These are phyloP conservation scores for Neurospora pannonica DNA, from an alignment of 495 filamentous ascomycete genomes.

Conservation along the genomic window DNA sequence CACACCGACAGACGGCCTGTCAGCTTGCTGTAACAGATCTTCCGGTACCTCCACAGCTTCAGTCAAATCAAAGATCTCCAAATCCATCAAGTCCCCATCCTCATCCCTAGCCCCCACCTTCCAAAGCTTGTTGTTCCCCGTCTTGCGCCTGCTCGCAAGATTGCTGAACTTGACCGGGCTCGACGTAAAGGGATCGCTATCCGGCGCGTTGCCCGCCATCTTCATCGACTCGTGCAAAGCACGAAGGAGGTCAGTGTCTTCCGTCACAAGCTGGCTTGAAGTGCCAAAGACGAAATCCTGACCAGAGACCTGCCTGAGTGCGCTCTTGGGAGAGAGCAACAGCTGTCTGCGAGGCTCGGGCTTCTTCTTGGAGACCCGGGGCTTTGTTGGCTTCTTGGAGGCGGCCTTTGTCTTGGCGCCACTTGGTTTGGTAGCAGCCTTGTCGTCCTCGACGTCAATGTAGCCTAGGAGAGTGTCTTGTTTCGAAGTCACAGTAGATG, in stretches of 20 bases:
- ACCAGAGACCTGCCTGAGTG: slow-evolving; percentile 52
- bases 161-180: slow-evolving; percentile 20
- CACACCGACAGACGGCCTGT: neutral
- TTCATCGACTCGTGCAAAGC: slow-evolving; percentile 63
- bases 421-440: slow-evolving; percentile 13
- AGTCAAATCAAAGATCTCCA: slow-evolving; percentile 48
- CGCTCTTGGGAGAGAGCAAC: slow-evolving; percentile 65
- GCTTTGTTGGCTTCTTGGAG: slow-evolving; percentile 20
- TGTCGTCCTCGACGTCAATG: slow-evolving; percentile 10
- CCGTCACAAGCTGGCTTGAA: slow-evolving; percentile 74
- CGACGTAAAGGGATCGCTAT: slow-evolving; percentile 28
- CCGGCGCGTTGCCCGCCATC: slow-evolving; percentile 40
- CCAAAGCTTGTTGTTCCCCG: slow-evolving; percentile 44
- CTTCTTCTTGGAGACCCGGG: slow-evolving; percentile 30
- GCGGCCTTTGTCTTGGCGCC: slow-evolving; percentile 19
- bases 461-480: slow-evolving; percentile 24
- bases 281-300: slow-evolving; percentile 90
- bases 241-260: slow-evolving; percentile 58
- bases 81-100: slow-evolving; percentile 49
- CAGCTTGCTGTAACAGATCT: neutral
- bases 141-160: slow-evolving; percentile 10
- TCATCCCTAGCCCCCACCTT: slow-evolving; percentile 54
- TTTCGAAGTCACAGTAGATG: slow-evolving; percentile 8
- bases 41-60: slow-evolving; percentile 19
- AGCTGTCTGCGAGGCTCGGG: slow-evolving; percentile 36